Percentiles rank a stretch among this genome's conserved stretches.
Conservation (phyloP, 148 eudicot species). For the Mesembryanthemum crystallinum region DNA sequence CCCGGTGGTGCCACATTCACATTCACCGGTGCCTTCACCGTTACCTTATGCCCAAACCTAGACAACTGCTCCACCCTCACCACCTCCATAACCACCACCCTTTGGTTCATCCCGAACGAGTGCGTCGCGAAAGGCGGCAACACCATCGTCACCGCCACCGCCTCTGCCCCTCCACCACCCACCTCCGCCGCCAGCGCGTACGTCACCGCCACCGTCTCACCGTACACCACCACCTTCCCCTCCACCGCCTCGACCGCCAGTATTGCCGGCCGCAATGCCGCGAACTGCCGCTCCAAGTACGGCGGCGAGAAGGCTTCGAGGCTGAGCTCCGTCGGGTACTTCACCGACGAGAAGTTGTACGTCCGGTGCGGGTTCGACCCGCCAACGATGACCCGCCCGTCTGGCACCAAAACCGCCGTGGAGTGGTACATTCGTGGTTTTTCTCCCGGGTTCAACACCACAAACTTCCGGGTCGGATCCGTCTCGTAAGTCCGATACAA, state of each 20-base stretch:
- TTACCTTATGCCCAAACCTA: constrained; percentile 33
- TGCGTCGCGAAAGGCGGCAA: constrained; percentile 73
- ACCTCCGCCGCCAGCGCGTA: constrained; percentile 26
- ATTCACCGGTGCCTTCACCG: constrained; percentile 41
- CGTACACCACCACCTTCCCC: constrained; percentile 36
- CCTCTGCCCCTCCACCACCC: too few relatives aligned
- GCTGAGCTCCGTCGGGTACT: constrained; percentile 70
- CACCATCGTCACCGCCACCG: constrained; percentile 46
- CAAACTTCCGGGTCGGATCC: constrained; percentile 38
- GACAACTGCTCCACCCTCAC: constrained; percentile 29
- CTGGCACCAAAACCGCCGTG: constrained; percentile 52
- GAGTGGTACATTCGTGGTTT: constrained; percentile 82
- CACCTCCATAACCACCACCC: constrained; percentile 41
- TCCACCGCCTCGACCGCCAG: constrained; percentile 33
- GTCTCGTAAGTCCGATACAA: constrained; percentile 35
- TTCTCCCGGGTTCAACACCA: constrained; percentile 43
- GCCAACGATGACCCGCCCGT: constrained; percentile 75
- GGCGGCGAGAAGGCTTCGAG: constrained; percentile 65
- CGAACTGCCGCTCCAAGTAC: constrained; percentile 38
- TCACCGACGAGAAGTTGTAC: constrained; percentile 50
- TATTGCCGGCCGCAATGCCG: constrained; percentile 46
- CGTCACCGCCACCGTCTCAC: constrained; percentile 43
- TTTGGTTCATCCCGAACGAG: constrained; percentile 71
- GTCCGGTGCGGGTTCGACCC: constrained; percentile 75
- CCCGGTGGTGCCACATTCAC: constrained; percentile 59